A percentile compares a stretch with the other conserved stretches of the same genome.
Evolutionary conservation across 345 rosid species (phyloP).

Genomic region (Brassica incana): DNA sequence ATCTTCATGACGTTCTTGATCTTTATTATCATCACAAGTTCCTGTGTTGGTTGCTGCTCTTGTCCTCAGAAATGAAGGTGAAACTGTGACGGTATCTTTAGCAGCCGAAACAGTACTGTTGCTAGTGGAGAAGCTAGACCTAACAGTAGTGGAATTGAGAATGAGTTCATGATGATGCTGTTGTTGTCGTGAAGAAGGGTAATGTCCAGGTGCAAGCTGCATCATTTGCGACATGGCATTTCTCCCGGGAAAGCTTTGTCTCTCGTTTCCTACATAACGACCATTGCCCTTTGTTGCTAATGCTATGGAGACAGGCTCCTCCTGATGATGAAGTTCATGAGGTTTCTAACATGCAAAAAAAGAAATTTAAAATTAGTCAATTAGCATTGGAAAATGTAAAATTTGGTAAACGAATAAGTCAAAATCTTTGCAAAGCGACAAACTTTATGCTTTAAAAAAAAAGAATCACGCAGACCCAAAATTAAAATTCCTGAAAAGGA

Average conservation of each 20-base stretch:
- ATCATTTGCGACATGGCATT: constrained; percentile 71
- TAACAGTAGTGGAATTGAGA: constrained; percentile 41
- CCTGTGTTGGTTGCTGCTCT: constrained; percentile 38
- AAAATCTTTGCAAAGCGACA: constrained; percentile 33
- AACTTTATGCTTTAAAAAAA: constrained; percentile 31
- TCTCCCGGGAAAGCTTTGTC: constrained; percentile 47
- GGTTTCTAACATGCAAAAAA: constrained; percentile 8
- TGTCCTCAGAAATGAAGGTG: constrained; percentile 18
- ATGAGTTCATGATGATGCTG: constrained; percentile 43
- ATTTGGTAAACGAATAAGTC: constrained; percentile 26
- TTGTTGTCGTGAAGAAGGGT: constrained; percentile 42
- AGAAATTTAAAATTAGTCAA: neutral
- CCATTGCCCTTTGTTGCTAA: constrained; percentile 20
- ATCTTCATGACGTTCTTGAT: constrained; percentile 37
- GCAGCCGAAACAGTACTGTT: constrained; percentile 18
- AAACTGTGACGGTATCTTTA: constrained; percentile 19
- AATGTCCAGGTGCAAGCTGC: constrained; percentile 45
- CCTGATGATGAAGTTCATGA: neutral
- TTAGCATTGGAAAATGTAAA: constrained; percentile 25
- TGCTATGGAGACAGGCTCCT: constrained; percentile 19
- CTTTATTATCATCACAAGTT: constrained; percentile 30
- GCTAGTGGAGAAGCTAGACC: constrained; percentile 25
- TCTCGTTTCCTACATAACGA: constrained; percentile 23
- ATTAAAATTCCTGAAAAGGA: constrained; percentile 35
- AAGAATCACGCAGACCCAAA: constrained; percentile 1